Evolutionary conservation across 202 grass and related monocot species (phyloP), one percentile per base, ranked within the genome.

Genomic region (Eragrostis tef): DNA sequence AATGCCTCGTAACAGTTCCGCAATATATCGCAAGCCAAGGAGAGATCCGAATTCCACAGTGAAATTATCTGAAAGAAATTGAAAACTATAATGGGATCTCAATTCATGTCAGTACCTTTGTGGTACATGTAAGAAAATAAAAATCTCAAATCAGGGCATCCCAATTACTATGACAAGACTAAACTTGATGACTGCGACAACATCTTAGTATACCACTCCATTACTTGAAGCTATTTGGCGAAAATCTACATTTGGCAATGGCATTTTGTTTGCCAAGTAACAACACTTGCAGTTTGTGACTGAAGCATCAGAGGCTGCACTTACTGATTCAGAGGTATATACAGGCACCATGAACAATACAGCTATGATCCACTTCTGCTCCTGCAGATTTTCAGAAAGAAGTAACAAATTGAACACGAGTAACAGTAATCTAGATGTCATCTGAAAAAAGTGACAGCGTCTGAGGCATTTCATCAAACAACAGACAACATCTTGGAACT

Each of bases 341-440:
- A 97, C 90, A 51, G 94, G 94, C 61, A 97, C 94, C 94, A 97
- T 97, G 59, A 97, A 97, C 42, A 94, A 64, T 20, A 97, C 83
- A 25, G 83, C 86, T 45, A 94, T 91, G 74, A 94, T 89, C 94
- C 94, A 97, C 63, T 94, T 94, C 81, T 97, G 94, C 50, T 94
- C 94, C 94, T 97, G 88, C 31, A 93, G 69, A 62, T 50, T 70
- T 52, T 64, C 83, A 80, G 25, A 43, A 52, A 24, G 52, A 26
- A 17, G 48, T 22, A 36, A 10, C 0, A 61, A 20, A 13, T 56
- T 79, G 2, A 48, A 3, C 50, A 50, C 16, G n/a, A 8, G 26
- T 22, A 24, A 56, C 6, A 17, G 2, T 7, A 57, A 88, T 6
- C n/a, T 69, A 66, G 15, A 5, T 39, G 3, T 39, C 34, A 39